Evolutionary conservation across 75 land plant genomes (phyloP).

Genomic region (Pseudotsuga menziesii): DNA sequence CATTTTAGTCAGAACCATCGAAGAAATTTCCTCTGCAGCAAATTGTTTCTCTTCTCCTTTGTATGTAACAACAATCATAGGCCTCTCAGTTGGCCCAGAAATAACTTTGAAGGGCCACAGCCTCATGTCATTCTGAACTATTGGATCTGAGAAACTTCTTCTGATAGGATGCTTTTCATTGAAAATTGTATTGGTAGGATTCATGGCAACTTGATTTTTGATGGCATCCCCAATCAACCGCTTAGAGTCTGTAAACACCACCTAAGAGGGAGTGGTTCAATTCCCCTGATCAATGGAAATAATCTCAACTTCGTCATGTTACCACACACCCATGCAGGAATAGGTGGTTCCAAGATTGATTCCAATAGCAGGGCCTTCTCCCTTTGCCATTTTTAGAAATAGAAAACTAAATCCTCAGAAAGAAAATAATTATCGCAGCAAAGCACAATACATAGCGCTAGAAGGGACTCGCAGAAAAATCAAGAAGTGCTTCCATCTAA

Average conservation of each 20-base stretch:
- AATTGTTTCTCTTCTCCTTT: slow-evolving; percentile 29
- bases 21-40: slow-evolving; percentile 32
- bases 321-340: slow-evolving; percentile 25
- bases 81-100: slow-evolving; percentile 38
- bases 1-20: slow-evolving; percentile 33
- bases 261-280: slow-evolving; percentile 30
- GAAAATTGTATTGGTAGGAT: slow-evolving; percentile 30
- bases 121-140: slow-evolving; percentile 27
- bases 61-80: slow-evolving; percentile 28
- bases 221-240: slow-evolving; percentile 34
- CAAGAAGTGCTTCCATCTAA: no score
- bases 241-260: slow-evolving; percentile 21
- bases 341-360: slow-evolving; percentile 24
- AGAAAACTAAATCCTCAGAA: background rate
- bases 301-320: slow-evolving; percentile 18
- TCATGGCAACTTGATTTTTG: slow-evolving; percentile 30
- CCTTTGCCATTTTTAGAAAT: background rate
- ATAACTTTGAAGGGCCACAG: slow-evolving; percentile 38
- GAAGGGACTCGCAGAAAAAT: no score
- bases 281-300: slow-evolving; percentile 32
- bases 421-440: no score
- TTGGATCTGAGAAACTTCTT: slow-evolving; percentile 24
- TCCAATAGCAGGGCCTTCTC: slow-evolving; percentile 23
- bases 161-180: slow-evolving; percentile 37
- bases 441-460: no score